These are phyloP conservation scores for Emergomyces orientalis DNA, from an alignment of 2,329 filamentous ascomycete species.

Conservation along the genomic window DNA sequence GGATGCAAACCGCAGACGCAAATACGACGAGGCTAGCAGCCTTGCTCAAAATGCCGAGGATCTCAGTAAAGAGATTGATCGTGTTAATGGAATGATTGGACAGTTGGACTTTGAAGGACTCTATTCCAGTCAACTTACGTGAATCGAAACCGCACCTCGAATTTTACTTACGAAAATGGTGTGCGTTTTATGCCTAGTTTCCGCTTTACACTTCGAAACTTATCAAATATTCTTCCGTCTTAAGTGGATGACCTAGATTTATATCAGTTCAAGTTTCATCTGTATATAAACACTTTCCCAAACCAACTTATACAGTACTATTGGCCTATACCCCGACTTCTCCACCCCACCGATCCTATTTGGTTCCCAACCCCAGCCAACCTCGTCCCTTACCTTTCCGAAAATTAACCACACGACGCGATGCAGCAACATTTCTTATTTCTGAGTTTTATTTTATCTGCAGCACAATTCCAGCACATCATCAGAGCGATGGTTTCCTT, in stretches of 20 bases:
- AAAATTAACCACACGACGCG: neutral
- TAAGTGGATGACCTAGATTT: neutral
- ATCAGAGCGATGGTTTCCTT: neutral
- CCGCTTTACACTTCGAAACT: neutral
- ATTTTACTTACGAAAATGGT: neutral
- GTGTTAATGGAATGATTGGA: slow-evolving; percentile 54
- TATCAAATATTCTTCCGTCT: neutral
- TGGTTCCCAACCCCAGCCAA: neutral
- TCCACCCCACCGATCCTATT: neutral
- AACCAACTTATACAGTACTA: neutral
- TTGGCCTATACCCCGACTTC: neutral
- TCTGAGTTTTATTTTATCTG: neutral
- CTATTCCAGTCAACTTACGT: slow-evolving; percentile 28
- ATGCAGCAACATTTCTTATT: neutral
- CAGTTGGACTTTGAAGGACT: slow-evolving; percentile 55
- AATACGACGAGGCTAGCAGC: slow-evolving; percentile 79
- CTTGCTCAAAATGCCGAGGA: slow-evolving; percentile 74
- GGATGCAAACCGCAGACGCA: slow-evolving; percentile 62
- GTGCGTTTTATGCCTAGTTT: neutral
- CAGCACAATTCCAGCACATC: neutral
- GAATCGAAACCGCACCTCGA: neutral
- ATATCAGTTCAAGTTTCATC: neutral
- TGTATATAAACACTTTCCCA: neutral
- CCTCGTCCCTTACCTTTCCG: neutral
- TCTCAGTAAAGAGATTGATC: slow-evolving; percentile 66